A percentile compares a stretch with the other conserved stretches of the same genome.
These are phyloP conservation scores for Teunomyces tritomae DNA, from an alignment of 805 yeast species.

Conservation along the genomic window DNA sequence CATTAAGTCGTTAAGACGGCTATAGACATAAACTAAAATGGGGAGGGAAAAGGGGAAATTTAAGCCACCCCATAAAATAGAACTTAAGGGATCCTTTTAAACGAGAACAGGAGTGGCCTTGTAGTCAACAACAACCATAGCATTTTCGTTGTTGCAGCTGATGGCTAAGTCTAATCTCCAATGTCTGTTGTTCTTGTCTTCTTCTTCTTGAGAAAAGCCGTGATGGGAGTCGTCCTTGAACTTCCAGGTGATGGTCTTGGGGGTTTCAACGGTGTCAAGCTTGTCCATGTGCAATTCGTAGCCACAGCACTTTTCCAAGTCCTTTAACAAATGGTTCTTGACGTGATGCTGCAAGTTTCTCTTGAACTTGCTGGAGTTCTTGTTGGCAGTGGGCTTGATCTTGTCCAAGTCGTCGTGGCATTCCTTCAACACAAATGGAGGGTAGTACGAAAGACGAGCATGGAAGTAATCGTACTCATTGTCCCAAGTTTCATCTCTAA, in stretches of 20 bases:
- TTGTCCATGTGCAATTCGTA: slow-evolving; percentile 51
- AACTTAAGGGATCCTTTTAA: background rate
- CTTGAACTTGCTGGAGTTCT: slow-evolving; percentile 67
- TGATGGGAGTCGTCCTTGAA: slow-evolving; percentile 58
- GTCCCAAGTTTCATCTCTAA: slow-evolving; percentile 74
- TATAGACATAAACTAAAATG: background rate
- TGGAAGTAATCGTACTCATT: slow-evolving; percentile 69
- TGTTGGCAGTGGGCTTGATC: slow-evolving; percentile 68
- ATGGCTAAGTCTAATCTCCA: slow-evolving; percentile 66
- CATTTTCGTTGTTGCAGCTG: slow-evolving; percentile 63
- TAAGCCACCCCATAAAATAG: background rate
- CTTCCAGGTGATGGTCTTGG: slow-evolving; percentile 60
- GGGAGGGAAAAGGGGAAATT: background rate
- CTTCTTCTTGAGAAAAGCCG: slow-evolving; percentile 49
- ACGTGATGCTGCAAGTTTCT: slow-evolving; percentile 75
- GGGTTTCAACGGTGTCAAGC: slow-evolving; percentile 46
- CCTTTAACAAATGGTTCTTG: slow-evolving; percentile 66
- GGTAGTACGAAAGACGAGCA: slow-evolving; percentile 64
- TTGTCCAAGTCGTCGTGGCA: slow-evolving; percentile 69
- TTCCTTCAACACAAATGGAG: slow-evolving; percentile 69
- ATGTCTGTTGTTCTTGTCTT: slow-evolving; percentile 46
- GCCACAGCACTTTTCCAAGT: slow-evolving; percentile 62
- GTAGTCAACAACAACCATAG: slow-evolving; percentile 66
- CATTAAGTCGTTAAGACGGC: slow-evolving; percentile 3
- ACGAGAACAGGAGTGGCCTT: slow-evolving; percentile 45